Conservation (phyloP, 768 basidiomycete species). For the Lactarius akahatsu region DNA sequence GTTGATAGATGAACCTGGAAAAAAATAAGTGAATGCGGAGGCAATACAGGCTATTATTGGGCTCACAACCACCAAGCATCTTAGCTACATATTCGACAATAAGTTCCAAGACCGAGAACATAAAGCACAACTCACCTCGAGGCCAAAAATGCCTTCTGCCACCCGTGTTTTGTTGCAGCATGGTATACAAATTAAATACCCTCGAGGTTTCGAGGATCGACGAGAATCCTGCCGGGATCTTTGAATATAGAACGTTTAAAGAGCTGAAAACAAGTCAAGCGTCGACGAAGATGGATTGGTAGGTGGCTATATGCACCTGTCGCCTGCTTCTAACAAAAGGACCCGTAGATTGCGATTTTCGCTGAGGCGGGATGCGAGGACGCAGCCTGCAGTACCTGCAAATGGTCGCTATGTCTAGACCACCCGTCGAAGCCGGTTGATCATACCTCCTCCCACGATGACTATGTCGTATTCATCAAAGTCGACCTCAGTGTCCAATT, state of each 20-base stretch:
- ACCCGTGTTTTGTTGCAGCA: constrained; percentile 51
- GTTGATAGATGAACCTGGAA: constrained; percentile 60
- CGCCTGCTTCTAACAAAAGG: constrained; percentile 58
- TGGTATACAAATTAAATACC: constrained; percentile 56
- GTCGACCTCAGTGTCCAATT: constrained; percentile 20
- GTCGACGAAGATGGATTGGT: neutral
- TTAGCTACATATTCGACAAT: constrained; percentile 43
- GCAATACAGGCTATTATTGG: neutral
- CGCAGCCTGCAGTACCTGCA: constrained; percentile 61
- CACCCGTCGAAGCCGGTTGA: neutral
- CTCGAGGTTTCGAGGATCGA: constrained; percentile 47
- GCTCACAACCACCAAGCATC: constrained; percentile 72
- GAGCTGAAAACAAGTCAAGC: constrained; percentile 2
- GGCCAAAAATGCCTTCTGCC: constrained; percentile 59
- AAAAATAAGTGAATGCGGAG: neutral
- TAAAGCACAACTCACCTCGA: constrained; percentile 46
- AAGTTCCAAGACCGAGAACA: neutral
- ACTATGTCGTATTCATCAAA: constrained; percentile 39
- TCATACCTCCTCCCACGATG: constrained; percentile 40
- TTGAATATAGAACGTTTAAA: constrained; percentile 16
- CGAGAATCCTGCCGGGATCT: constrained; percentile 28
- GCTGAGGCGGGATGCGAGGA: constrained; percentile 55
- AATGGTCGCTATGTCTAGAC: neutral
- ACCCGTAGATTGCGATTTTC: constrained; percentile 56
- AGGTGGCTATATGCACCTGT: constrained; percentile 45